phyloP scores from a whole-genome alignment of 768 basidiomycete species.

The Russula vinacea region DNA sequence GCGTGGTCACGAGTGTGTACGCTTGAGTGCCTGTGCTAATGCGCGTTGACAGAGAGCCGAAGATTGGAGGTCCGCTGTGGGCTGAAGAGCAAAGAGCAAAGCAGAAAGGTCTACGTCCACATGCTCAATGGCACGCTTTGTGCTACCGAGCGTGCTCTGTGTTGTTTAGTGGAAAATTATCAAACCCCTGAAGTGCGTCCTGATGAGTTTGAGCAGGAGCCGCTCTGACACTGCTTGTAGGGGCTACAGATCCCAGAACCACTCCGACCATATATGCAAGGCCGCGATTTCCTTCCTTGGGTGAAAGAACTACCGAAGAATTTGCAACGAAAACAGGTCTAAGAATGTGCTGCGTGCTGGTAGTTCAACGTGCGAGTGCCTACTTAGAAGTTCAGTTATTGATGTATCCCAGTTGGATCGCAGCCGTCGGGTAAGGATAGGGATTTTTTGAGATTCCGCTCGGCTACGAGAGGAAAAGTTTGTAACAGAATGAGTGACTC shows the following conservation, averaged over 20 bases:
- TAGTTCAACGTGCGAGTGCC: conserved; percentile 16
- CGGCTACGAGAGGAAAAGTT: conserved; percentile 1
- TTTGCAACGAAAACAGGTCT: conserved; percentile 68
- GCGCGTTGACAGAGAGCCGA: conserved; percentile 65
- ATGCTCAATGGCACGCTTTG: conserved; percentile 99
- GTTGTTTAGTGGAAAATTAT: conserved; percentile 98
- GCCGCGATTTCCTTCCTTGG: conserved; percentile 84
- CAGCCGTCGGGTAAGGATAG: background rate
- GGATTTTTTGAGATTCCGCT: conserved; percentile 3
- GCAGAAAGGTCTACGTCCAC: conserved; percentile 92
- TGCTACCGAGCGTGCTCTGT: conserved; percentile 93
- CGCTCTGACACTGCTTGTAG: conserved; percentile 42
- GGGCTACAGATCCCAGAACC: conserved; percentile 88
- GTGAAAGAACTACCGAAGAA: conserved; percentile 78
- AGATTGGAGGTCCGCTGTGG: conserved; percentile 92
- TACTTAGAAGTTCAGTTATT: conserved; percentile 17
- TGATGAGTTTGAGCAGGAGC: background rate
- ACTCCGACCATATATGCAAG: conserved; percentile 93
- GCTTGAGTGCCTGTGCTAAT: conserved; percentile 1
- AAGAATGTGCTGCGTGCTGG: conserved; percentile 17
- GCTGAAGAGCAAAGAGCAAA: conserved; percentile 84
- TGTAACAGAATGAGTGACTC: background rate
- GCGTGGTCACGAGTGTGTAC: conserved; percentile 38
- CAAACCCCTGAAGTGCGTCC: conserved; percentile 85
- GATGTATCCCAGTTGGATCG: conserved; percentile 17